Evolutionary conservation across 2,329 filamentous ascomycete species (phyloP), one percentile per base, ranked within the genome.

Genomic region (Sporothrix schenckii): DNA sequence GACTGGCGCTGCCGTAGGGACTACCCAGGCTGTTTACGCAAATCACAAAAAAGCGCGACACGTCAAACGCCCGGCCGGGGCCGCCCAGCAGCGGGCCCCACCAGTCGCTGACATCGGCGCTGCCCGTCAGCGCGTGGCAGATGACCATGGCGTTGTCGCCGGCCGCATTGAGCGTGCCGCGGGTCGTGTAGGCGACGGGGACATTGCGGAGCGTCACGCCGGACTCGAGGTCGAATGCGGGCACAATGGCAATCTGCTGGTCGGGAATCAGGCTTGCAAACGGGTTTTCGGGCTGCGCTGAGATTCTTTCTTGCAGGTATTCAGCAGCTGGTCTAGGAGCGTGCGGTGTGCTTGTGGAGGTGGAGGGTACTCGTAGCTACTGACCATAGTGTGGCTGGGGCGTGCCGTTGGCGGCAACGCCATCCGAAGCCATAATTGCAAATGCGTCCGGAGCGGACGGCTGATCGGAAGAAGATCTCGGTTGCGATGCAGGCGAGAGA

Each of bases 221-320:
- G 1, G 94, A 98, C 80, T 99, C 95, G 74, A 99, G 91, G 10
- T 91, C 93, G 80, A 97, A 97, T 34, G 90, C 89, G 1, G 95
- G 94, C 69, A 99, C 88, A 72, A 95, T 88, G 70, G 91, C 93
- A 77, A 97, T 91, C 69, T 91, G 86, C 81, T 98, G 95, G 76
- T 97, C 91, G 68, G 93, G 90, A 68, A 99, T 97, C 77, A 98
- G 85, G 74, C 86, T 82, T 72, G 92, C 88, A 79, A 94, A 98
- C 41, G 94, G 94, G 81, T 98, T 99, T 83, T 97, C 94, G 77
- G 92, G 89, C 80, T 97, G 93, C 69, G 87, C 82, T 74, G 80
- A 82, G 74, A 79, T 85, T 85, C 86, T 88, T 88, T 86, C 87
- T 89, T 88, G 78, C 83, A 84, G 81, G 85, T 86, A 86, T 88